phyloP scores from a whole-genome alignment of 345 rosid species.

The Rhodomyrtus tomentosa region DNA sequence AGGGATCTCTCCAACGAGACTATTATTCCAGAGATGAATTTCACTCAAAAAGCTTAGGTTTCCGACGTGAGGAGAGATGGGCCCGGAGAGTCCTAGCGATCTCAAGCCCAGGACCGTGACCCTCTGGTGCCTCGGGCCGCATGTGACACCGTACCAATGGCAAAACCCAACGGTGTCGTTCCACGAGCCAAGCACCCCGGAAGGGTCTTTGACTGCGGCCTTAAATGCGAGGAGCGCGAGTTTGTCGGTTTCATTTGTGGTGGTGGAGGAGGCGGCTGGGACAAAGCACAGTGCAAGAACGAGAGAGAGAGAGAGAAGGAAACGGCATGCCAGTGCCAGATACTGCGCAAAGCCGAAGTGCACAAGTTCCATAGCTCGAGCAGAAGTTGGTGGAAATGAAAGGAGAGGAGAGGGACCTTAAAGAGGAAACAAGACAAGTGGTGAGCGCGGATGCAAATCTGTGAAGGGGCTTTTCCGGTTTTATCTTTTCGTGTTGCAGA shows the following conservation, averaged over 20 bases:
- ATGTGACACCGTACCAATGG: not conserved
- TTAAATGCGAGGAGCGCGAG: not conserved
- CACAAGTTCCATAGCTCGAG: not conserved
- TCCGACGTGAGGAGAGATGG: not conserved
- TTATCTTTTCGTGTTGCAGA: not conserved
- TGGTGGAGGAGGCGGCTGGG: not conserved
- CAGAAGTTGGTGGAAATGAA: not conserved
- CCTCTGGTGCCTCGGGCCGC: not conserved
- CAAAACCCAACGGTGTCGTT: not conserved
- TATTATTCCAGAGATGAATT: not conserved
- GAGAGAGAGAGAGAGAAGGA: not conserved
- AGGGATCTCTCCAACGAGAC: not conserved
- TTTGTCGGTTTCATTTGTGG: not conserved
- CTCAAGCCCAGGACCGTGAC: accelerated
- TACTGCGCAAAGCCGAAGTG: accelerated
- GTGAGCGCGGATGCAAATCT: not conserved
- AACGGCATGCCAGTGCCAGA: accelerated
- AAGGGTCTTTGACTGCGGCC: not conserved
- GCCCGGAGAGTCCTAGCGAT: not conserved
- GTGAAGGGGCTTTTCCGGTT: not conserved
- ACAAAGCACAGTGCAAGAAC: not conserved
- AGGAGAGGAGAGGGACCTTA: not conserved
- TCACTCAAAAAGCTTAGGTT: not conserved
- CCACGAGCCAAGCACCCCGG: not conserved
- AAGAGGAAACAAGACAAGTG: not conserved